Conservation (phyloP, 345 rosid genomes). For the Aegle marmelos region DNA sequence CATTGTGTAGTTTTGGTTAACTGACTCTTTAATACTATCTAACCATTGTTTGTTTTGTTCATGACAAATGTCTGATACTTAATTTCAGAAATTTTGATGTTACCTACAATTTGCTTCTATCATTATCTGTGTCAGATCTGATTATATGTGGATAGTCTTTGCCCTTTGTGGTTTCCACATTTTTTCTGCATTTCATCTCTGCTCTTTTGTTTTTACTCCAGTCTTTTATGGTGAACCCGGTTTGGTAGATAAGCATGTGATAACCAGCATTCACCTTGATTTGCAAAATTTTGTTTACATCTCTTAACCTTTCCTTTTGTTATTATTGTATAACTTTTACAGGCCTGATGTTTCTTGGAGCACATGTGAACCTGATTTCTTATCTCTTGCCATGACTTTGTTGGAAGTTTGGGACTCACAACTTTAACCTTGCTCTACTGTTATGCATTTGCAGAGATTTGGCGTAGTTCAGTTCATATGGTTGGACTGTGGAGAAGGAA, state of each 20-base stretch:
- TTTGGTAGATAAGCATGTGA: neutral
- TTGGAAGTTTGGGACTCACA: conserved; percentile 99
- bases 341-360: conserved; percentile 97
- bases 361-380: conserved; percentile 87
- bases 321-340: conserved; percentile 52
- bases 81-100: neutral
- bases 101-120: neutral
- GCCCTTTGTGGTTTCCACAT: neutral
- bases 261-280: neutral
- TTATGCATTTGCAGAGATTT: conserved; percentile 97
- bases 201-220: neutral
- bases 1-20: conserved; percentile 2
- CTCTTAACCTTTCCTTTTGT: conserved; percentile 50
- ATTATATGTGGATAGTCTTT: neutral
- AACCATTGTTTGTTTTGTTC: neutral
- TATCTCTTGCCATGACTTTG: conserved; percentile 89
- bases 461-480: conserved; percentile 35
- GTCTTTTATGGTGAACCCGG: neutral
- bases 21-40: neutral
- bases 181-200: neutral
- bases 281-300: conserved; percentile 25
- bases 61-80: neutral
- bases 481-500: conserved; percentile 29
- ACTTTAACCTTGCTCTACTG: conserved; percentile 98
- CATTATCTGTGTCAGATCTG: conserved; percentile 8